Percentiles rank a stretch among this genome's conserved stretches.
phyloP scores from a whole-genome alignment of 2,329 filamentous ascomycete genomes.

The Microsporum audouinii region DNA sequence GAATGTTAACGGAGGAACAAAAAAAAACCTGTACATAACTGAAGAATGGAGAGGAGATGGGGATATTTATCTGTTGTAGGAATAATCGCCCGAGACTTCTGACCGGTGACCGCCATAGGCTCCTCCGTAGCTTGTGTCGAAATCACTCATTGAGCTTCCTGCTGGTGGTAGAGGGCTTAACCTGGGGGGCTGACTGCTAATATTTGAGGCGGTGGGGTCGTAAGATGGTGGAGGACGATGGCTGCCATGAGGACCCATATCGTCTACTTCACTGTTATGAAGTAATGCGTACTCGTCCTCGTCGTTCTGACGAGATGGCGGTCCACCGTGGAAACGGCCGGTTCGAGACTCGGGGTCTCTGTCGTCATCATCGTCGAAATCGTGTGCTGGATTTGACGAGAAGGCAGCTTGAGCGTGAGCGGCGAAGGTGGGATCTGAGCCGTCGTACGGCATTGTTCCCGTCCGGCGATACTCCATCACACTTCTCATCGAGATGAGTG shows the following conservation, averaged over 20 bases:
- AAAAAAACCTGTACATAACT: not conserved
- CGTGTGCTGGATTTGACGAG: slow-evolving; percentile 36
- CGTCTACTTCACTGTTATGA: slow-evolving; percentile 37
- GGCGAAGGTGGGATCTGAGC: slow-evolving; percentile 38
- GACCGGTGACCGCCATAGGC: slow-evolving; percentile 24
- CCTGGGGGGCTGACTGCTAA: not conserved
- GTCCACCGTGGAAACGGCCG: slow-evolving; percentile 24
- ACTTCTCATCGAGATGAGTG: slow-evolving; percentile 44
- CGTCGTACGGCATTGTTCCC: slow-evolving; percentile 41
- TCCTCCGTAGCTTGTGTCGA: slow-evolving; percentile 33
- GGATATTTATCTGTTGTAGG: slow-evolving; percentile 4
- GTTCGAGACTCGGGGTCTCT: slow-evolving; percentile 30
- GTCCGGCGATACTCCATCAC: slow-evolving; percentile 47
- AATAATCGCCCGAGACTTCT: slow-evolving; percentile 8
- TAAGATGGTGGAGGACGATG: slow-evolving; percentile 28
- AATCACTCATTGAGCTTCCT: slow-evolving; percentile 30
- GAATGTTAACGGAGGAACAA: not conserved
- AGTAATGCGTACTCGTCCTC: slow-evolving; percentile 43
- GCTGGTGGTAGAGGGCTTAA: slow-evolving; percentile 13
- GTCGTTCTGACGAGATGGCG: slow-evolving; percentile 34
- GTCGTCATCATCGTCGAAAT: slow-evolving; percentile 35
- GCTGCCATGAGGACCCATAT: slow-evolving; percentile 28
- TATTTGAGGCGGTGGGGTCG: slow-evolving; percentile 24
- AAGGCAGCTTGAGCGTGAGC: slow-evolving; percentile 39
- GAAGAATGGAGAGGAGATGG: not conserved